Evolutionary conservation across 805 yeast species (phyloP).

Genomic region (Huiozyma sinensis): DNA sequence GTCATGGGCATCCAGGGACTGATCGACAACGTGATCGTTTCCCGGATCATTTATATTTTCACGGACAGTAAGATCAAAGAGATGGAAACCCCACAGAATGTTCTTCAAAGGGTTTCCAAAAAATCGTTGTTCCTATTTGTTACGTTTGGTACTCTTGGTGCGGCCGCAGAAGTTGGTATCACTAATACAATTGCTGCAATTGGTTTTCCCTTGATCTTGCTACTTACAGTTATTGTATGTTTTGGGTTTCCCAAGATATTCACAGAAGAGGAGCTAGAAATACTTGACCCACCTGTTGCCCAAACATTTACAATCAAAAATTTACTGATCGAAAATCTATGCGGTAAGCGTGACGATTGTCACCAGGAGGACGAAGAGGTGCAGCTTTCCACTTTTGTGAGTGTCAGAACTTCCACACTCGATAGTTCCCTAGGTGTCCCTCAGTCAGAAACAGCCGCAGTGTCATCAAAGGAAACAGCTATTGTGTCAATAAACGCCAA

Average conservation of each 20-base stretch:
- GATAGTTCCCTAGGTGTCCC: not conserved
- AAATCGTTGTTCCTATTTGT: slow-evolving; percentile 43
- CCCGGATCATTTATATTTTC: slow-evolving; percentile 50
- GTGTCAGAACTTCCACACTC: not conserved
- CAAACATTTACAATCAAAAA: slow-evolving; percentile 45
- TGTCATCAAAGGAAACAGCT: not conserved
- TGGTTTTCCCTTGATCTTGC: slow-evolving; percentile 81
- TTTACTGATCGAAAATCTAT: slow-evolving; percentile 20
- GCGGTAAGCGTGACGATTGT: not conserved
- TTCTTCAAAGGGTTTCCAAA: slow-evolving; percentile 25
- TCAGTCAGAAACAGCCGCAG: not conserved
- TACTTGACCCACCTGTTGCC: slow-evolving; percentile 59
- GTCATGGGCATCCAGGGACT: slow-evolving; percentile 85
- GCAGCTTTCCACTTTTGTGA: too few relatives aligned
- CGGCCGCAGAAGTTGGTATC: slow-evolving; percentile 73
- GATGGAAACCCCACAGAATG: slow-evolving; percentile 21
- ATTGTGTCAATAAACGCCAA: not conserved
- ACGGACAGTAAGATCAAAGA: slow-evolving; percentile 33
- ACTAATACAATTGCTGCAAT: slow-evolving; percentile 84
- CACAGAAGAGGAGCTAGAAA: slow-evolving; percentile 44
- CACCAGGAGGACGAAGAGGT: not conserved
- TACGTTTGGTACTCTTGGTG: slow-evolving; percentile 50
- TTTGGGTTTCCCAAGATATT: slow-evolving; percentile 54
- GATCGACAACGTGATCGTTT: slow-evolving; percentile 52
- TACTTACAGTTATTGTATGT: slow-evolving; percentile 53